phyloP scores from a whole-genome alignment of 345 rosid genomes.

The Moricandia moricandioides region DNA sequence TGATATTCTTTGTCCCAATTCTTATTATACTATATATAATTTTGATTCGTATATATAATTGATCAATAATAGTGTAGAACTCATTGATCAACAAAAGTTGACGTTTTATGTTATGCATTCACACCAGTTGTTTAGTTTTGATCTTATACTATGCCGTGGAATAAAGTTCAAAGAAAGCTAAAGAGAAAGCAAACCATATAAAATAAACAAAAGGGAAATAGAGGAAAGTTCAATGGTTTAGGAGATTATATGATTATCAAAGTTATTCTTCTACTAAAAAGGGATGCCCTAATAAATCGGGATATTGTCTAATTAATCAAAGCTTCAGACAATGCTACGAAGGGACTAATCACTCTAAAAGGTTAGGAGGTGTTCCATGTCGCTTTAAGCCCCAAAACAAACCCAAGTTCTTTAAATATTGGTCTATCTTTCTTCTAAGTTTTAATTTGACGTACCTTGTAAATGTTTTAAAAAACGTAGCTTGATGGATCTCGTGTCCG shows the following conservation, averaged over 20 bases:
- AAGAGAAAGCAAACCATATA: not conserved
- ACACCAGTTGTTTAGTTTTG: not conserved
- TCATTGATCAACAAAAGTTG: not conserved
- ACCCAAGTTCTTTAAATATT: not conserved
- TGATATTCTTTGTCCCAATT: not conserved
- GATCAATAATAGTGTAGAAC: not conserved
- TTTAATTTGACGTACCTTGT: not conserved
- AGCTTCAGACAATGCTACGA: not conserved
- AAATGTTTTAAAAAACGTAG: not conserved
- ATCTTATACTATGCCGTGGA: not conserved
- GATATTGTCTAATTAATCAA: not conserved
- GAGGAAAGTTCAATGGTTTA: too few species aligned
- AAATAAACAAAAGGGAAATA: not conserved
- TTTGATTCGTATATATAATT: not conserved
- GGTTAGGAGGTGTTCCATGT: not conserved
- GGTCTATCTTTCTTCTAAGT: not conserved
- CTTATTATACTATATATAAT: not conserved
- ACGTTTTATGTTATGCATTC: not conserved
- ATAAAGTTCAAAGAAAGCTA: not conserved
- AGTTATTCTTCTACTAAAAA: not conserved
- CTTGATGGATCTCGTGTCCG: not conserved
- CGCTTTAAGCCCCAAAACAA: not conserved
- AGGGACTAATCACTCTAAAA: not conserved
- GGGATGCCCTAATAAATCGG: not conserved
- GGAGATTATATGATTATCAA: not conserved